A percentile compares a stretch with the other conserved stretches of the same genome.
These are phyloP conservation scores for Juncus effusus DNA, from an alignment of 176 grass and related monocot species.

Conservation along the genomic window DNA sequence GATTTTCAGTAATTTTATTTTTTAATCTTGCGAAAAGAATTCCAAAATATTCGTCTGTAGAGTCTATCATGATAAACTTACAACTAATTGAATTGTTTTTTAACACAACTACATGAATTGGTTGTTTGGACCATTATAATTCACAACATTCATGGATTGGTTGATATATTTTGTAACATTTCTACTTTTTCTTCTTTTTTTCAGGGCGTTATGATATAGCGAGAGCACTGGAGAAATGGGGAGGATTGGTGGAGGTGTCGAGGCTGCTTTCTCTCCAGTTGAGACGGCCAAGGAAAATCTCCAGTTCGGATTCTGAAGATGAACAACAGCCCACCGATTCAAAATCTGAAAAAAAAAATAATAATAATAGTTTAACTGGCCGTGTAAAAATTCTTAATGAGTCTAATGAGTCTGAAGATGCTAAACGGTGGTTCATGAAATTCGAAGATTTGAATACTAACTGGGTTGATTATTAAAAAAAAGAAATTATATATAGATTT, in stretches of 20 bases:
- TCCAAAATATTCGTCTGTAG: too few species aligned
- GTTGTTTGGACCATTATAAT: not conserved
- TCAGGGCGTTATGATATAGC: conserved; percentile 88
- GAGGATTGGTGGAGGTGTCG: conserved; percentile 81
- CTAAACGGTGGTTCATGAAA: conserved; percentile 67
- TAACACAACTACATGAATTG: not conserved
- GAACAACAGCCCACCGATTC: conserved; percentile 36
- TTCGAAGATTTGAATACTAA: conserved; percentile 73
- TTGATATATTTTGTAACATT: not conserved
- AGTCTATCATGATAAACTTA: too few species aligned
- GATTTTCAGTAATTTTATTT: not conserved
- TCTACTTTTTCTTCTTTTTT: conserved; percentile 1
- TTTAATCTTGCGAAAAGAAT: not conserved
- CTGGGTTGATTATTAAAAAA: conserved; percentile 47
- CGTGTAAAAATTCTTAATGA: conserved; percentile 30
- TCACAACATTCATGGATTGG: not conserved
- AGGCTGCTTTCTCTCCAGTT: conserved; percentile 68
- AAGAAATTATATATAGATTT: not conserved
- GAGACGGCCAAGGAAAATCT: conserved; percentile 44
- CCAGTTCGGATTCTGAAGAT: conserved; percentile 23
- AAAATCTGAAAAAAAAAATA: not conserved
- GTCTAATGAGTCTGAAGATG: conserved; percentile 27
- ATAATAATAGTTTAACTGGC: not conserved
- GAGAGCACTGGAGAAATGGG: conserved; percentile 93
- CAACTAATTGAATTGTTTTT: not conserved